These are phyloP conservation scores for Macrolepiota dolichaula DNA, from an alignment of 768 basidiomycete genomes.

Conservation along the genomic window DNA sequence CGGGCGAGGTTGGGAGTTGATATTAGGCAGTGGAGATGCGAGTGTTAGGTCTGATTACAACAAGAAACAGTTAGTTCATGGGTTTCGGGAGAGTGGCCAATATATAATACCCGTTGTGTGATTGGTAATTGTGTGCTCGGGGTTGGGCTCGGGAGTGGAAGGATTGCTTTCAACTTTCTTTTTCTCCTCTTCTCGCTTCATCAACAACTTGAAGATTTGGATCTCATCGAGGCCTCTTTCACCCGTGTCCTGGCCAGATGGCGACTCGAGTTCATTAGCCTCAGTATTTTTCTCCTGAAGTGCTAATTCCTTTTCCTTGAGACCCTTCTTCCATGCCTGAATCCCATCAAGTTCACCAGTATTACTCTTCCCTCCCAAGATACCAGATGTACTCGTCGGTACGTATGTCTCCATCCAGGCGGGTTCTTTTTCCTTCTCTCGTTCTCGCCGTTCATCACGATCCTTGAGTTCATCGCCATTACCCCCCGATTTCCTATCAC, in stretches of 20 bases:
- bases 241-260: slow-evolving; percentile 9
- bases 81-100: background rate
- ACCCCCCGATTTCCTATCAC: slow-evolving; percentile 49
- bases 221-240: slow-evolving; percentile 62
- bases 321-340: slow-evolving; percentile 83
- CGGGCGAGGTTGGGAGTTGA: background rate
- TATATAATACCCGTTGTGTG: background rate
- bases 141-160: background rate
- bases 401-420: slow-evolving; percentile 93
- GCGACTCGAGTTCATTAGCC: background rate
- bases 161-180: slow-evolving; percentile 28
- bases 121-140: background rate
- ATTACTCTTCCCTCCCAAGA: slow-evolving; percentile 56
- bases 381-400: slow-evolving; percentile 56
- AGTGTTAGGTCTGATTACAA: background rate
- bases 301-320: slow-evolving; percentile 63
- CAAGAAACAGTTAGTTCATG: background rate
- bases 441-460: slow-evolving; percentile 45
- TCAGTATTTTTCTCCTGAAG: slow-evolving; percentile 45
- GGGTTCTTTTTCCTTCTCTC: slow-evolving; percentile 80
- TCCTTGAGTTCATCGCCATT: slow-evolving; percentile 41
- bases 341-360: slow-evolving; percentile 79
- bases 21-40: background rate
- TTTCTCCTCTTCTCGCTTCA: slow-evolving; percentile 71
- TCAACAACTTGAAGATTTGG: slow-evolving; percentile 77